Evolutionary conservation across 306 rosid species (phyloP), one percentile per base, ranked within the genome.

Genomic region (Prunus salicina): DNA sequence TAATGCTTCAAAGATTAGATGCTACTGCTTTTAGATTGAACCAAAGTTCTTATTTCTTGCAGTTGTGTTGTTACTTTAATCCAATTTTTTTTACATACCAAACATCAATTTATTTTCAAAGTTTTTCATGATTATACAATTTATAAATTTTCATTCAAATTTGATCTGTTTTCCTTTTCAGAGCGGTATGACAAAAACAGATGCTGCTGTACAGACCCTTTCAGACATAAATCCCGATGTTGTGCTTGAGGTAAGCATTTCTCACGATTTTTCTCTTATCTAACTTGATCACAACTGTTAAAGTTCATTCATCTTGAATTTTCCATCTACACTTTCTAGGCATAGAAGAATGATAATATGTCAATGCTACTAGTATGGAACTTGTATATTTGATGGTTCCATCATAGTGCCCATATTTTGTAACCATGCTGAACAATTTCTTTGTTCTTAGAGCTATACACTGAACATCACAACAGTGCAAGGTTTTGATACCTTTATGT

Each of bases 131-230:
- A 61, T 55, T 34, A 51, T 3, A 28, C 3, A 16, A 9, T 51
- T 8, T 50, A 28, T 16, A 51, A 27, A 20, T n/a, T 41, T 16
- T 57, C 11, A 57, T 46, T 46, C 10, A 4, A 46, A 19, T 7
- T 30, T 25, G 66, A 80, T 79, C 50, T 64, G 63, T 69, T 81
- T 67, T 81, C 55, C 76, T 67, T 81, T 67, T 74, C 88, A 94
- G 97, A 90, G 61, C 83, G 93, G 96, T 47, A 89, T 95, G 99
- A 95, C 99, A 69, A 91, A 94, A 83, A 95, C 99, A 69, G 99
- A 95, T 80, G 99, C 99, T 18, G 97, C 99, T 14, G 87, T 90
- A 58, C 97, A 95, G 85, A 95, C 99, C 47, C 97, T 92, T 60
- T 87, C 89, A 46, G 97, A 95, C 81, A 95, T 95, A 82, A 95